These are phyloP conservation scores for Leptographium radiaticola DNA, from an alignment of 2,329 filamentous ascomycete species.

Conservation along the genomic window DNA sequence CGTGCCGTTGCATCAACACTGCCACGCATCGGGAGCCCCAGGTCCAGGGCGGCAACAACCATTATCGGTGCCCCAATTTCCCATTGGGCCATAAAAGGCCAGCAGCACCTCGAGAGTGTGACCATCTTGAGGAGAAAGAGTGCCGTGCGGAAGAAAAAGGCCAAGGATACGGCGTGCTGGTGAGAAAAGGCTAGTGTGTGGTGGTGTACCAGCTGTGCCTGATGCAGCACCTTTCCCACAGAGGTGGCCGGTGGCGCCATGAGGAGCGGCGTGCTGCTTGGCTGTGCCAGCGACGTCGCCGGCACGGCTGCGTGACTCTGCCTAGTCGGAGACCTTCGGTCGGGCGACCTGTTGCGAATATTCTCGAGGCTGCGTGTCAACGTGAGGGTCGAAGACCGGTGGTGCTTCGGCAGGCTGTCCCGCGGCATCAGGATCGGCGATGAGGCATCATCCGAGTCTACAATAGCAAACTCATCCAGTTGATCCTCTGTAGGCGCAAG, in stretches of 20 bases:
- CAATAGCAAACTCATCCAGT: constrained; percentile 12
- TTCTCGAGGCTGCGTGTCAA: constrained; percentile 28
- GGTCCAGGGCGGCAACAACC: constrained; percentile 53
- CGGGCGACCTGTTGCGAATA: constrained; percentile 18
- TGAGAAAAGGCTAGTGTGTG: constrained; percentile 18
- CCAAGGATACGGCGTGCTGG: constrained; percentile 18
- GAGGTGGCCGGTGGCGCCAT: constrained; percentile 33
- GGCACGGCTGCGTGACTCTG: background rate
- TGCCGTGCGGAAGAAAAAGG: constrained; percentile 35
- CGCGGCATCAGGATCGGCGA: constrained; percentile 15
- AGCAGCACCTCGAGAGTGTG: constrained; percentile 54
- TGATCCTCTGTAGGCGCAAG: constrained; percentile 21
- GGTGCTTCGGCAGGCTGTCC: constrained; percentile 19
- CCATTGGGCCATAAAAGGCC: constrained; percentile 54
- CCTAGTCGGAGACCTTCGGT: constrained; percentile 11
- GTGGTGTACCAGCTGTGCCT: constrained; percentile 23
- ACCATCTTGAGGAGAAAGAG: constrained; percentile 59
- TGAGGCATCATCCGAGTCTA: constrained; percentile 14
- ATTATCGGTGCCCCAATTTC: constrained; percentile 56
- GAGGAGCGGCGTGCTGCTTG: constrained; percentile 27
- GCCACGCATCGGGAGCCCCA: constrained; percentile 26
- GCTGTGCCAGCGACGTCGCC: background rate
- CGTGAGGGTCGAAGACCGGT: constrained; percentile 22
- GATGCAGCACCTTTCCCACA: constrained; percentile 20
- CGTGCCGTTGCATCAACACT: background rate